Conservation (phyloP, 371 early-diverging fungal species). For the Mortierella sp. region DNA sequence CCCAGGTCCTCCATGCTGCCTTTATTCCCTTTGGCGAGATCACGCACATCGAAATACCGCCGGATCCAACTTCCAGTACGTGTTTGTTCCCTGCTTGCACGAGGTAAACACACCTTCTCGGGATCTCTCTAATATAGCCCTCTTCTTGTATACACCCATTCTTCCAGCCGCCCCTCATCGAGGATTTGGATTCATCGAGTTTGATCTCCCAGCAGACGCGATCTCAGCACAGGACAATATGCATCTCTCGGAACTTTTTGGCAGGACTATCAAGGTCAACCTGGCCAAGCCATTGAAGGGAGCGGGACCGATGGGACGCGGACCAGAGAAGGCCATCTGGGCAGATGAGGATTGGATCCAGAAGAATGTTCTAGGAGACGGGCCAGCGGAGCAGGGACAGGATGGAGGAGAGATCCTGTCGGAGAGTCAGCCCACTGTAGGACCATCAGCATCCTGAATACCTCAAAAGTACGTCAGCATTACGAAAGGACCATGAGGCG, state of each 20-base stretch:
- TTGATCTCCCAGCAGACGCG: conserved; percentile 87
- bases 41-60: conserved; percentile 85
- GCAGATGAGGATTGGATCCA: conserved; percentile 79
- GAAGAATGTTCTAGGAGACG: conserved; percentile 60
- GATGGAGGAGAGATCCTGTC: conserved; percentile 1
- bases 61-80: conserved; percentile 78
- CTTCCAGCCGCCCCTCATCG: conserved; percentile 73
- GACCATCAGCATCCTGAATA: background rate
- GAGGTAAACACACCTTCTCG: no score
- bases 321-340: conserved; percentile 65
- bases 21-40: conserved; percentile 98
- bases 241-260: conserved; percentile 89
- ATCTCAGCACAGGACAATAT: conserved; percentile 93
- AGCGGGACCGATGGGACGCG: conserved; percentile 61
- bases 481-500: no score
- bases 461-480: no score
- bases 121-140: background rate
- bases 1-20: conserved; percentile 83
- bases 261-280: conserved; percentile 89
- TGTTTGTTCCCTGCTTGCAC: conserved; percentile 5
- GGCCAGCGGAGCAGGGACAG: conserved; percentile 7
- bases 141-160: background rate
- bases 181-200: conserved; percentile 97
- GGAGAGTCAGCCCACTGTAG: background rate
- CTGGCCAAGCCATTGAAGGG: conserved; percentile 81